phyloP scores from a whole-genome alignment of 2,329 filamentous ascomycete species.

The Fusarium anguioides region DNA sequence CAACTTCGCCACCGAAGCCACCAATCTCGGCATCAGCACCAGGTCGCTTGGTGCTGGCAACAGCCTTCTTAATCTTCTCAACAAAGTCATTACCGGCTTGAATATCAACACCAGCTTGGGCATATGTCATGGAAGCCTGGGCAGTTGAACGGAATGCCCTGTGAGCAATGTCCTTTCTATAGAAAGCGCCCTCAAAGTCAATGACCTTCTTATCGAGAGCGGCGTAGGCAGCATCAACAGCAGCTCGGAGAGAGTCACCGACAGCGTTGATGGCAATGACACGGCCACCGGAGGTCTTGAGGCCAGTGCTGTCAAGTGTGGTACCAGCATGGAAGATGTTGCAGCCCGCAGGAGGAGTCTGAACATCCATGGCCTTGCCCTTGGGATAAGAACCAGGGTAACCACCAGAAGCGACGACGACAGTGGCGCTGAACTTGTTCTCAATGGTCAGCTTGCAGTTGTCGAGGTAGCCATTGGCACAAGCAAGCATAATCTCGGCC shows the following conservation, averaged over 20 bases:
- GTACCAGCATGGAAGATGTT: slow-evolving; percentile 96
- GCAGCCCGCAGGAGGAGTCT: slow-evolving; percentile 55
- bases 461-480: slow-evolving; percentile 78
- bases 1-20: slow-evolving; percentile 81
- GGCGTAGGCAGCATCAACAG: slow-evolving; percentile 88
- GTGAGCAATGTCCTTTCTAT: slow-evolving; percentile 90
- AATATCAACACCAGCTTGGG: slow-evolving; percentile 91
- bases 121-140: slow-evolving; percentile 81
- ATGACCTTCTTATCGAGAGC: slow-evolving; percentile 76
- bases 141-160: slow-evolving; percentile 68
- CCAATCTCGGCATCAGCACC: slow-evolving; percentile 95
- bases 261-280: slow-evolving; percentile 94
- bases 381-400: slow-evolving; percentile 91
- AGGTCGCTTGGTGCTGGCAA: slow-evolving; percentile 84
- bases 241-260: slow-evolving; percentile 76
- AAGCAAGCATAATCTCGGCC: slow-evolving; percentile 86
- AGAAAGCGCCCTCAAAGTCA: slow-evolving; percentile 90
- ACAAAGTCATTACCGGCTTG: slow-evolving; percentile 95
- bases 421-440: slow-evolving; percentile 81
- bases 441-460: slow-evolving; percentile 75
- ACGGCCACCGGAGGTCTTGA: slow-evolving; percentile 85
- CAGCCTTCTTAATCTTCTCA: slow-evolving; percentile 87
- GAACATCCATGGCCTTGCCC: slow-evolving; percentile 70
- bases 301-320: slow-evolving; percentile 66
- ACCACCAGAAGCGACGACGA: slow-evolving; percentile 92